Evolutionary conservation across 2,329 filamentous ascomycete species (phyloP).

Genomic region (Lizonia empirigonia): DNA sequence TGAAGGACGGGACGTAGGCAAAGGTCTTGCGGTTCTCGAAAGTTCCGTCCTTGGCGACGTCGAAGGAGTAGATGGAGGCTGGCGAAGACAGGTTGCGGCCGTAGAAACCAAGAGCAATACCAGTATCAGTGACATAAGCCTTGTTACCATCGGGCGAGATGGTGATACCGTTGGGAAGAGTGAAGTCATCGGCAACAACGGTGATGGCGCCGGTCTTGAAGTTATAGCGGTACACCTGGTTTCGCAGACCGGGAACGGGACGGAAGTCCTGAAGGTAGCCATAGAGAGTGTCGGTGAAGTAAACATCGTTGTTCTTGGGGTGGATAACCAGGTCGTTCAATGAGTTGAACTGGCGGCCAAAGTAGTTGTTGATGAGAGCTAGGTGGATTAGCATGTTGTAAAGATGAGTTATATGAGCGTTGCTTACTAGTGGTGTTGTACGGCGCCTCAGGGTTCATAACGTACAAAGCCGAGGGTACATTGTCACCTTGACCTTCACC

Average conservation of each 20-base stretch:
- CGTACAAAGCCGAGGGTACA: constrained; percentile 29
- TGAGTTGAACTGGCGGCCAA: constrained; percentile 52
- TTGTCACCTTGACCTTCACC: constrained; percentile 31
- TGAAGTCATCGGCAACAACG: constrained; percentile 48
- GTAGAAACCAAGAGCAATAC: constrained; percentile 28
- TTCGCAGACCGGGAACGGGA: constrained; percentile 31
- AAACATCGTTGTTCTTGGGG: constrained; percentile 49
- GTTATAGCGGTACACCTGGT: constrained; percentile 50
- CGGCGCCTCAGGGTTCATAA: constrained; percentile 31
- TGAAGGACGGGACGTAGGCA: constrained; percentile 23
- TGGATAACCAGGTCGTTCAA: constrained; percentile 50
- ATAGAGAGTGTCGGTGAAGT: constrained; percentile 54
- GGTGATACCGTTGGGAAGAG: constrained; percentile 50
- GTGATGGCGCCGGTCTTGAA: constrained; percentile 46
- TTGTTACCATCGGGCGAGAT: constrained; percentile 49
- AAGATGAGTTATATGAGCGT: background rate
- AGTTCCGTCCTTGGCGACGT: constrained; percentile 28
- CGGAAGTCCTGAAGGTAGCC: constrained; percentile 34
- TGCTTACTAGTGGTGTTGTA: constrained; percentile 33
- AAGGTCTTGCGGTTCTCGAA: constrained; percentile 31
- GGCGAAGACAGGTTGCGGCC: constrained; percentile 29
- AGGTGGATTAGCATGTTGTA: constrained; percentile 1
- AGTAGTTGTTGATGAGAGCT: constrained; percentile 52
- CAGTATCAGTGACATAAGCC: constrained; percentile 53
- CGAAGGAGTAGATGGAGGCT: constrained; percentile 32